These are phyloP conservation scores for Abelmoschus esculentus DNA, from an alignment of 345 rosid genomes.

Conservation along the genomic window DNA sequence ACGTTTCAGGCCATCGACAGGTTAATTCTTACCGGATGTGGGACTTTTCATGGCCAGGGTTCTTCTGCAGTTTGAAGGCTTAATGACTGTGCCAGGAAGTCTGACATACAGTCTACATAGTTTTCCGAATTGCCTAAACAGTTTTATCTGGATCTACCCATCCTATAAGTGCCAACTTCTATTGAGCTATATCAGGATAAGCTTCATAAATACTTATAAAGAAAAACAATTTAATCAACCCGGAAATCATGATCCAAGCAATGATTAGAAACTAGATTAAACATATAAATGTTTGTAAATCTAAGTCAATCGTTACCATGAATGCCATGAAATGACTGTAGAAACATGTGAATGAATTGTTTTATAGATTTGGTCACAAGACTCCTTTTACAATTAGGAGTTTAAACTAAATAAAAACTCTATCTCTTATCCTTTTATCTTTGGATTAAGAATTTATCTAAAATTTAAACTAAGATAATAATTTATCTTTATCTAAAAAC, in stretches of 20 bases:
- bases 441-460: too few relatives aligned
- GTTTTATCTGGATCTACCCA: conserved; percentile 68
- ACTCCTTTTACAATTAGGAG: too few relatives aligned
- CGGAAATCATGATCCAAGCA: neutral
- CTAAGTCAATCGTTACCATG: conserved; percentile 27
- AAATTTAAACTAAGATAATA: too few relatives aligned
- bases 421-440: too few relatives aligned
- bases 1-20: conserved; percentile 25
- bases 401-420: too few relatives aligned
- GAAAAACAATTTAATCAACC: neutral
- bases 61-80: conserved; percentile 29
- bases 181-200: conserved; percentile 49
- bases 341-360: too few relatives aligned
- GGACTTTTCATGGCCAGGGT: conserved; percentile 56
- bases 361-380: too few relatives aligned
- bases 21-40: conserved; percentile 35
- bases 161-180: conserved; percentile 56
- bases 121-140: conserved; percentile 54
- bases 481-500: too few relatives aligned
- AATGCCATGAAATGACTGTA: conserved; percentile 50
- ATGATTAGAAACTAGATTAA: neutral
- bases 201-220: conserved; percentile 56
- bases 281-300: neutral
- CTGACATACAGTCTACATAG: too few relatives aligned
- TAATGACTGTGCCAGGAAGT: conserved; percentile 10